phyloP scores from a whole-genome alignment of 495 filamentous ascomycete genomes.

The Niebla homalea region DNA sequence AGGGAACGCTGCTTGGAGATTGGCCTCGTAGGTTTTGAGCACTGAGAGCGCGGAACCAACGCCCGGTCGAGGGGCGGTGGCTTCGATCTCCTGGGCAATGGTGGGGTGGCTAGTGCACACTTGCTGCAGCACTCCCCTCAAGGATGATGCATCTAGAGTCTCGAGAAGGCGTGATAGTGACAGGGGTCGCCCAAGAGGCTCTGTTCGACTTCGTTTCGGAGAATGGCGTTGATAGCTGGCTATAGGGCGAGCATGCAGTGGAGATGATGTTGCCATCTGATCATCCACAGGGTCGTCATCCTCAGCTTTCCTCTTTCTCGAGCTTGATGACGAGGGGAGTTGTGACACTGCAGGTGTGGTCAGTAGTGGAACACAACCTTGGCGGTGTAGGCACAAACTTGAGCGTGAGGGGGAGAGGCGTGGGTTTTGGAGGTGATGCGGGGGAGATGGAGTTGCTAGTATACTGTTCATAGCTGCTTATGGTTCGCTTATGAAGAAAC shows the following conservation, averaged over 20 bases:
- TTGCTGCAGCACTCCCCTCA: constrained; percentile 68
- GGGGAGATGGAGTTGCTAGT: constrained; percentile 51
- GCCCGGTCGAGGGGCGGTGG: constrained; percentile 70
- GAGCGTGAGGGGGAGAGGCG: constrained; percentile 58
- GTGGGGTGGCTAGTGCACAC: constrained; percentile 83
- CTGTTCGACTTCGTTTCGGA: constrained; percentile 50
- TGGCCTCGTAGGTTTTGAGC: constrained; percentile 65
- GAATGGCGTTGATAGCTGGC: constrained; percentile 42
- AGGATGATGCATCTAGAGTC: constrained; percentile 70
- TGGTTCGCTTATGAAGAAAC: neutral
- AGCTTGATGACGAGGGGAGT: neutral
- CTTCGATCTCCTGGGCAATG: constrained; percentile 68
- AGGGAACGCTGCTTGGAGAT: constrained; percentile 69
- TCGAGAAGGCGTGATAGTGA: constrained; percentile 74
- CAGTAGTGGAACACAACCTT: constrained; percentile 17
- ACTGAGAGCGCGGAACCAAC: constrained; percentile 68
- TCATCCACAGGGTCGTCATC: constrained; percentile 58
- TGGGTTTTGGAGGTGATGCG: constrained; percentile 59
- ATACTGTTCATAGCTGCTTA: constrained; percentile 47
- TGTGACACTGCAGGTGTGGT: constrained; percentile 33
- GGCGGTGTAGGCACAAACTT: constrained; percentile 37
- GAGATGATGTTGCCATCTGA: constrained; percentile 81
- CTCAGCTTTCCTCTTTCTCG: constrained; percentile 78
- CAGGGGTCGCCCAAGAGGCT: constrained; percentile 66
- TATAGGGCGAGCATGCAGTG: constrained; percentile 49